Evolutionary conservation across 2,329 filamentous ascomycete genomes (phyloP), one percentile per base, ranked within the genome.

Genomic region (Setomelanomma holmii): DNA sequence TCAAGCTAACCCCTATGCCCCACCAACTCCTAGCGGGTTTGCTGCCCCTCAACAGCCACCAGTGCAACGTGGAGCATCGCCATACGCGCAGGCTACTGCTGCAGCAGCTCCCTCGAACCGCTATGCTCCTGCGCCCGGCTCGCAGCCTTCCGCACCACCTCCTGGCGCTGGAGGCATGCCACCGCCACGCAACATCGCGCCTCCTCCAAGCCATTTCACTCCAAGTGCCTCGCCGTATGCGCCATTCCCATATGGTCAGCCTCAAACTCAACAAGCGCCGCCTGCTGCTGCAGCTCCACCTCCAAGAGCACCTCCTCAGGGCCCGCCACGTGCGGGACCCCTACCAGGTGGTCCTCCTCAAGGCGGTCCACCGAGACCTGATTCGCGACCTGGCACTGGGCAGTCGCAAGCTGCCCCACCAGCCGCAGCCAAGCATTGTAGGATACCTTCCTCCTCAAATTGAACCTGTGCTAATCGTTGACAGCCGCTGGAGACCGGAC

Each of bases 51-150:
- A 64, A 45, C 84, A 84, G 39, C 81, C 86, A 36, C 83, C 85
- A 17, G 83, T 91, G 45, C 84, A 87, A 19, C 87, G 91, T 58
- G 91, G 89, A 22, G 83, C 89, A 4, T 96, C 93, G 21, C 93
- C 93, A 5, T 97, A 96, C 75, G 91, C 93, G 66, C 85, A 89
- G 33, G 89, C 93, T 47, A 90, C 90, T 5, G 79, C 87, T 91
- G 86, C 77, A 78, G 80, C 87, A 78, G 69, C 76, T 14, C 67
- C 80, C 16, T 79, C 81, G 39, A 80, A 76, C 58, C 84, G 84
- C 40, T 91, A 89, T 72, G 84, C 87, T 10, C 84, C 87, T 77
- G 79, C 87, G 78, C 78, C 86, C 77, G 76, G 86, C 73, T 49
- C 80, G 77, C 64, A 85, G 76, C 74, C 79, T 77, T 71, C 76